Conservation (phyloP, 1,139 yeast genomes). For the Suhomyces wounanorum region DNA sequence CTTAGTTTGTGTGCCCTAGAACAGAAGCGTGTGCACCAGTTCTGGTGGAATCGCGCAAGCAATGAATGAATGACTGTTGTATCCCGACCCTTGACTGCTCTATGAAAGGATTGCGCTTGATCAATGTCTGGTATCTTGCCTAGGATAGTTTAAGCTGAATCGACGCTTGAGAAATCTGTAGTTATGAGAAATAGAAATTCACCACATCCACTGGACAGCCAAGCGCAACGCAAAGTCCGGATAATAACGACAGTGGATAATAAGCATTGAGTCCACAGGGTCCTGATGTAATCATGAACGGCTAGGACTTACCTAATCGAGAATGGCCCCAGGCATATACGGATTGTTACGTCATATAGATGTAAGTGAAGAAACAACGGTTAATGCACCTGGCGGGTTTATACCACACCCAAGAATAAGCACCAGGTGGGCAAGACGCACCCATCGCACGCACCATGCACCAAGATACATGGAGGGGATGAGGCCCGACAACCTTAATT, state of each 20-base stretch:
- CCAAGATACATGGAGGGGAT: not conserved
- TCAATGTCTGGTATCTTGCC: not conserved
- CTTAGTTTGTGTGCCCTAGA: not conserved
- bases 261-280: not conserved
- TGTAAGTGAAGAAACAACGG: constrained; percentile 6
- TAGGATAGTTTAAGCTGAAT: too few species aligned
- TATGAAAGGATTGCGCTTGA: not conserved
- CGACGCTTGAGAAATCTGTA: too few species aligned
- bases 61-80: not conserved
- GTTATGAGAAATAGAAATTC: not conserved
- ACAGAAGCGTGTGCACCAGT: not conserved
- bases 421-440: not conserved
- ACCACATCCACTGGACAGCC: not conserved
- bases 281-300: not conserved
- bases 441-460: not conserved
- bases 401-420: not conserved
- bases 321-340: not conserved
- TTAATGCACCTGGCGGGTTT: not conserved
- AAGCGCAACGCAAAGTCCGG: not conserved
- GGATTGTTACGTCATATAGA: constrained; percentile 1
- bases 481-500: not conserved
- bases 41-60: not conserved
- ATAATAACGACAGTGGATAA: not conserved
- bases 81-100: not conserved
- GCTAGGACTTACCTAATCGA: not conserved